Evolutionary conservation across 2,329 filamentous ascomycete species (phyloP).

Genomic region (Capronia americana): DNA sequence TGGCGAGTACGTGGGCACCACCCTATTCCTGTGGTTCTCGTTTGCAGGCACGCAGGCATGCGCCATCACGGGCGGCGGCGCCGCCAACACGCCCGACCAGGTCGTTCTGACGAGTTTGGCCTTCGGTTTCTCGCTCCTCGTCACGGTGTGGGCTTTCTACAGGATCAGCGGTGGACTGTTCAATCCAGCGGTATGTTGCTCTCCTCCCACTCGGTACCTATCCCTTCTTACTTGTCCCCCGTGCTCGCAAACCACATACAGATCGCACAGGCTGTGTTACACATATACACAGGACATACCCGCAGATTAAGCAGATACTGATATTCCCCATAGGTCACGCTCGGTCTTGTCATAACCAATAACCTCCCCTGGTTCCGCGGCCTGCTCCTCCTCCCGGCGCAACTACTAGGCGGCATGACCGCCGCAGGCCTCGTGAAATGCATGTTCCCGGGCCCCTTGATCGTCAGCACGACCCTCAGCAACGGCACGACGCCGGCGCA

Average conservation of each 20-base stretch:
- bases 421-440: constrained; percentile 64
- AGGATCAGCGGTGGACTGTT: constrained; percentile 59
- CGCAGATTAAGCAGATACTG: neutral
- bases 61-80: constrained; percentile 37
- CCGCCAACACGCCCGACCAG: constrained; percentile 13
- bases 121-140: constrained; percentile 56
- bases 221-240: too few species aligned
- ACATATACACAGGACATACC: neutral
- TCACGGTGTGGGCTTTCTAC: constrained; percentile 62
- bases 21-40: constrained; percentile 57
- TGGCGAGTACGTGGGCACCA: constrained; percentile 61
- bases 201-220: neutral
- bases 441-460: constrained; percentile 63
- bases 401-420: constrained; percentile 65
- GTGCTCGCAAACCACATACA: neutral
- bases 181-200: constrained; percentile 53
- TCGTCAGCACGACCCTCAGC: constrained; percentile 61
- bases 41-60: constrained; percentile 55
- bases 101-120: constrained; percentile 42
- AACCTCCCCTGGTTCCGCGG: constrained; percentile 61
- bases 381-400: constrained; percentile 60
- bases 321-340: constrained; percentile 52
- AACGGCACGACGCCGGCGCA: constrained; percentile 59
- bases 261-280: neutral
- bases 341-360: constrained; percentile 64